Evolutionary conservation across 1,284 basidiomycete genomes (phyloP).

Genomic region (Sparassis latifolia): DNA sequence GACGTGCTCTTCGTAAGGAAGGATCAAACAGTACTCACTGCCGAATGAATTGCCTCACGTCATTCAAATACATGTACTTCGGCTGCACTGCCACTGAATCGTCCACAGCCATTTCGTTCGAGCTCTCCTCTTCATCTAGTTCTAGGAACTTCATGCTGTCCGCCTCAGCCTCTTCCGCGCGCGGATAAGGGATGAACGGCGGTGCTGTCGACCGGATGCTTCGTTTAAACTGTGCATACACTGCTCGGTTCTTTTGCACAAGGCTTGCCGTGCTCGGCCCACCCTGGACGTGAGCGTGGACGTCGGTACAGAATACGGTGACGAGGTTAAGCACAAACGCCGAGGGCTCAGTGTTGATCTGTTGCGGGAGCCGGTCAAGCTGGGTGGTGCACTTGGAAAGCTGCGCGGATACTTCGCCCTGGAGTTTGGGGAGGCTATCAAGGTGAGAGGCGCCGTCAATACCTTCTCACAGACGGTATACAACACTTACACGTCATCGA

Average conservation of each 20-base stretch:
- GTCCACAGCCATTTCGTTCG: not conserved
- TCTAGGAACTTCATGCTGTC: not conserved
- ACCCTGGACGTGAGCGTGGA: slow-evolving; percentile 33
- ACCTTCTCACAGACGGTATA: not conserved
- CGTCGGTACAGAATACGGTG: slow-evolving; percentile 35
- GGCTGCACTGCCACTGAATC: too few relatives aligned
- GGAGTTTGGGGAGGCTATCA: slow-evolving; percentile 38
- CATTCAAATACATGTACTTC: slow-evolving; percentile 14
- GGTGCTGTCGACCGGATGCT: slow-evolving; percentile 23
- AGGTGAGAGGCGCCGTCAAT: not conserved
- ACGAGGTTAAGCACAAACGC: slow-evolving; percentile 41
- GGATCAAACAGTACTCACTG: slow-evolving; percentile 7
- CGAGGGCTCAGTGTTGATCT: slow-evolving; percentile 33
- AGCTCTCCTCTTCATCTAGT: slow-evolving; percentile 6
- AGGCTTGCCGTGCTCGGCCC: slow-evolving; percentile 25
- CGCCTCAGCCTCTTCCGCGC: not conserved
- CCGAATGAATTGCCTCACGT: slow-evolving; percentile 16
- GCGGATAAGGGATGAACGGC: slow-evolving; percentile 21
- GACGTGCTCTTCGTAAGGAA: not conserved
- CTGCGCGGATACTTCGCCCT: slow-evolving; percentile 28
- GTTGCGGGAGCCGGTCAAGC: slow-evolving; percentile 36
- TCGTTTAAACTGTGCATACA: slow-evolving; percentile 29
- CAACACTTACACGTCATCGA: slow-evolving; percentile 42
- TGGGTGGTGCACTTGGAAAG: slow-evolving; percentile 31
- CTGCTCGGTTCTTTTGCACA: slow-evolving; percentile 29